phyloP scores from a whole-genome alignment of 148 eudicot species.

The Pouteria glomerata region DNA sequence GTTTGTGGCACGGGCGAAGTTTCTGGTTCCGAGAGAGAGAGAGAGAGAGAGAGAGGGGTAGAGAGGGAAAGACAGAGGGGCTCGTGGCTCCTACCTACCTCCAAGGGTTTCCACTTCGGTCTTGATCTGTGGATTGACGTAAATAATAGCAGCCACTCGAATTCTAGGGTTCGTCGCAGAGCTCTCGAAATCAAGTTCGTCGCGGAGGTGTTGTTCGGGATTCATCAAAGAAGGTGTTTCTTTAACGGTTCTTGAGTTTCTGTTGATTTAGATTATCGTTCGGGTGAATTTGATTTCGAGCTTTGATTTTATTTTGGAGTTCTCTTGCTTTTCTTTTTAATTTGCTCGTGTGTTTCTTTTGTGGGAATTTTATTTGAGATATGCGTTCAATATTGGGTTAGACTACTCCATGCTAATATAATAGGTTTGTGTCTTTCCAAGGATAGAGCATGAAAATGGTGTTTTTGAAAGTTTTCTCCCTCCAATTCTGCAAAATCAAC shows the following conservation, averaged over 20 bases:
- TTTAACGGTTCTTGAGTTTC: background rate
- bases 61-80: background rate
- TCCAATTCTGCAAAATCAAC: background rate
- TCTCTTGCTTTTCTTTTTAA: background rate
- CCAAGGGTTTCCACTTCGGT: background rate
- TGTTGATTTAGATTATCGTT: background rate
- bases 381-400: background rate
- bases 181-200: no score
- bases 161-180: background rate
- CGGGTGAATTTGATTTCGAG: background rate
- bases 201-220: background rate
- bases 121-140: background rate
- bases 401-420: background rate
- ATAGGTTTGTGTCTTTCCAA: background rate
- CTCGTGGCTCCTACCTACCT: conserved; percentile 8
- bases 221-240: background rate
- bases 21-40: background rate
- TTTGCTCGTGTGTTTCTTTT: background rate
- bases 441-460: background rate
- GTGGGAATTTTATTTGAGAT: background rate
- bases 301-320: no score
- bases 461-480: background rate
- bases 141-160: background rate
- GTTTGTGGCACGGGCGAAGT: background rate
- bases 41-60: no score